Percentiles rank a stretch among this genome's conserved stretches.
phyloP scores from a whole-genome alignment of 2,329 filamentous ascomycete species.

The Plectosphaerella plurivora region DNA sequence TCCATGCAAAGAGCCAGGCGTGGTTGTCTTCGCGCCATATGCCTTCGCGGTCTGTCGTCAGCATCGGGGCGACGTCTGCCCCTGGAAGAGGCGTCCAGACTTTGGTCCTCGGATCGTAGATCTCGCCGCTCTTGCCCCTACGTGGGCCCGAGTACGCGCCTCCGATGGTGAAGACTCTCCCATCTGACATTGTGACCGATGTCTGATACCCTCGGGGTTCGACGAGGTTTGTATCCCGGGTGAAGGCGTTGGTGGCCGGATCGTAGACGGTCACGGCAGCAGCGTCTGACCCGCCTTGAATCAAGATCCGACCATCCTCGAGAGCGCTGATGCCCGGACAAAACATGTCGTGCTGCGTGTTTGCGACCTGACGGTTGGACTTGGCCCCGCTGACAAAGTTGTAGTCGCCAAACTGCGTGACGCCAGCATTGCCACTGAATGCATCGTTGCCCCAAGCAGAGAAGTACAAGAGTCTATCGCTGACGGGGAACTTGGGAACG shows the following conservation, averaged over 20 bases:
- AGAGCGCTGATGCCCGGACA: slow-evolving; percentile 51
- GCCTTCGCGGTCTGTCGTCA: slow-evolving; percentile 45
- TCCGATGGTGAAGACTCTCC: slow-evolving; percentile 54
- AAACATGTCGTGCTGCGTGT: slow-evolving; percentile 51
- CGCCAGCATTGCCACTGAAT: slow-evolving; percentile 13
- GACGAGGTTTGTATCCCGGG: slow-evolving; percentile 33
- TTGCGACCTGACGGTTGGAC: slow-evolving; percentile 24
- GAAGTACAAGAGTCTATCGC: slow-evolving; percentile 17
- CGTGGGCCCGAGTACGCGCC: slow-evolving; percentile 45
- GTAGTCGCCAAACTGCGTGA: slow-evolving; percentile 16
- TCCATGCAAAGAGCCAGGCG: slow-evolving; percentile 30
- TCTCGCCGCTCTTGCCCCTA: slow-evolving; percentile 51
- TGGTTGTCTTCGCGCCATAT: slow-evolving; percentile 38
- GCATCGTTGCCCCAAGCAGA: slow-evolving; percentile 18
- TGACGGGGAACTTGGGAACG: slow-evolving; percentile 17
- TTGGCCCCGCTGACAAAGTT: slow-evolving; percentile 19
- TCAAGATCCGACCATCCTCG: slow-evolving; percentile 42
- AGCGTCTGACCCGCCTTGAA: slow-evolving; percentile 49
- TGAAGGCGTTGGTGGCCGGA: slow-evolving; percentile 31
- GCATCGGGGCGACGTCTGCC: slow-evolving; percentile 40
- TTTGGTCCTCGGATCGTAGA: slow-evolving; percentile 40
- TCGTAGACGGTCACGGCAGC: slow-evolving; percentile 44
- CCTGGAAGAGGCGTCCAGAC: slow-evolving; percentile 41
- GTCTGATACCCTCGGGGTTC: slow-evolving; percentile 51
- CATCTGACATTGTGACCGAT: slow-evolving; percentile 43